Base-by-base conservation (phyloP, 768 basidiomycete species). In the Cyathus striatus region DNA sequence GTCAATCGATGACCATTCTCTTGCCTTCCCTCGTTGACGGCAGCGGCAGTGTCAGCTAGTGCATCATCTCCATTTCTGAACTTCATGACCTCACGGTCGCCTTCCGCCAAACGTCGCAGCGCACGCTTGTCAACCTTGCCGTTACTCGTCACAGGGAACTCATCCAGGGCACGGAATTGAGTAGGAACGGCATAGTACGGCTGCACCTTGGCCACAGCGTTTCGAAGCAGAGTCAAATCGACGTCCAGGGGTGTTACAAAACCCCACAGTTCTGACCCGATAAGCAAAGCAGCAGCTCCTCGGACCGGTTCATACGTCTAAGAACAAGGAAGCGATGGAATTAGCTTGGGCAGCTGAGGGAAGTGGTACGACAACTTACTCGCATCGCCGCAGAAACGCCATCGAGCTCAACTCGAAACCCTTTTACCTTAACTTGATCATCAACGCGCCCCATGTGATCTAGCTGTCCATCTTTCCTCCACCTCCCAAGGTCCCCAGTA, bases 371-470 rank as follows among this genome's bases (percentile, higher is more conserved):
- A 30, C 9, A 30, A 44, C 54, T 42, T 41, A 57, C 58, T 45
- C 63, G 55, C 68, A 75, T 70, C 4, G 73, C 68, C 3, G 68
- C 68, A 17, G 69, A 58, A 1, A 75, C 72, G 1, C 73, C 72
- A 43, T 75, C 73, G 18, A 75, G 56, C 47, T 75, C 73, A 4
- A 75, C 70, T 35, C 73, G 63, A 59, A 75, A 75, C 5, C 73
- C 73, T 56, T 72, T 73, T 43, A 75, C 60, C 47, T 76, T 76
- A 42, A 75, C 72, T 45, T 75, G 73, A 43, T 76, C 72, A 42
- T 74, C 69, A 9, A 50, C 49, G 21, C 63, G 57, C 61, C 71
- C 57, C 5, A 55, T 48, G 45, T 58, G 57, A 42, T 58, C 57
- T 41, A 58, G 45, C 45, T 55, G 54, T 60, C 47, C 69, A 55